A percentile compares a stretch with the other conserved stretches of the same genome.
phyloP scores from a whole-genome alignment of 2,329 filamentous ascomycete species.

The Aspergillus neoniger region DNA sequence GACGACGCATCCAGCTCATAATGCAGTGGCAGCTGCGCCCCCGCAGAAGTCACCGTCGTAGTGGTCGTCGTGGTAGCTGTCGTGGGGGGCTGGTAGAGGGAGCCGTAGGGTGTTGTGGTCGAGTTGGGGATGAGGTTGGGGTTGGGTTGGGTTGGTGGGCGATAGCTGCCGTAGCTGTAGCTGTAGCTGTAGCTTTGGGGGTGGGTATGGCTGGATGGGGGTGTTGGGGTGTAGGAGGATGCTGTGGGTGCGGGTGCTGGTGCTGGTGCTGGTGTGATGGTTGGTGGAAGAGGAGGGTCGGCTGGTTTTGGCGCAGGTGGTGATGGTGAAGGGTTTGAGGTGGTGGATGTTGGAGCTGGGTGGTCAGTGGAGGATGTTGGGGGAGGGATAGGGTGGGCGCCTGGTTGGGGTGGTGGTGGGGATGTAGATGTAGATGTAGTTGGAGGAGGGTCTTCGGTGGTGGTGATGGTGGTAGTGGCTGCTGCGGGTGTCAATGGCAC shows the following conservation, averaged over 20 bases:
- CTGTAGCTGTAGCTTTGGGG: constrained; percentile 25
- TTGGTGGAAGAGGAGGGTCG: constrained; percentile 6
- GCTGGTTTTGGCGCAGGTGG: constrained; percentile 21
- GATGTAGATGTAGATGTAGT: constrained; percentile 15
- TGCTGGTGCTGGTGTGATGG: neutral
- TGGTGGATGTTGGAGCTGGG: constrained; percentile 9
- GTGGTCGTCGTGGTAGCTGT: constrained; percentile 5
- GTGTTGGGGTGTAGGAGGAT: constrained; percentile 7
- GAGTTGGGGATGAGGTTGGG: constrained; percentile 21
- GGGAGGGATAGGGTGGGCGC: constrained; percentile 26
- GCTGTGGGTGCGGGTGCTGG: constrained; percentile 35
- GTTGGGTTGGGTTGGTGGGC: neutral
- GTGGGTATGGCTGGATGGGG: constrained; percentile 16
- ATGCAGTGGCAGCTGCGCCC: constrained; percentile 19
- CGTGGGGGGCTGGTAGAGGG: constrained; percentile 27
- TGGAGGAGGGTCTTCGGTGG: constrained; percentile 19
- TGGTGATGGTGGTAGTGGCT: constrained; percentile 27
- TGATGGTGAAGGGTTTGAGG: constrained; percentile 14
- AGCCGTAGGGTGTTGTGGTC: constrained; percentile 28
- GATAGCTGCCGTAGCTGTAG: constrained; percentile 5
- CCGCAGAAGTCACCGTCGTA: neutral
- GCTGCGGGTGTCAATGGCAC: constrained; percentile 28
- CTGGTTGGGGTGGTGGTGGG: constrained; percentile 46
- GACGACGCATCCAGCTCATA: constrained; percentile 16
- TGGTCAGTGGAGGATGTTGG: constrained; percentile 4